Conservation (phyloP, 1,284 basidiomycete genomes). For the Fomitiporia mediterranea region DNA sequence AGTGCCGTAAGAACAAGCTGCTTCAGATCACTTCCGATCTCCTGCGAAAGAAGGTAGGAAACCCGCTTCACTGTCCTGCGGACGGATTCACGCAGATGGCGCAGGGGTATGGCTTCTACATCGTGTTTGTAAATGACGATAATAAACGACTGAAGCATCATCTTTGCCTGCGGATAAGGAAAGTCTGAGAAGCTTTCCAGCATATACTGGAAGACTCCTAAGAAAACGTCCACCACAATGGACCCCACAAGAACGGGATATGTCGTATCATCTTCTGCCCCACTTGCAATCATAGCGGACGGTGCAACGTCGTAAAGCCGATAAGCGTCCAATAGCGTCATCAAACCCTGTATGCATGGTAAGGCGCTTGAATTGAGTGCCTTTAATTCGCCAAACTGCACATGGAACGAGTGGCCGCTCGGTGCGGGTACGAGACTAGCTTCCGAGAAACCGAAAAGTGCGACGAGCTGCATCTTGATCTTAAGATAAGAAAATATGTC, state of each 20-base stretch:
- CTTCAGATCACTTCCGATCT: constrained; percentile 59
- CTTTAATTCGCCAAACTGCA: constrained; percentile 46
- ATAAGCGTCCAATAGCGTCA: constrained; percentile 53
- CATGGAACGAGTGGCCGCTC: constrained; percentile 45
- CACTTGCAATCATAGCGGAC: constrained; percentile 44
- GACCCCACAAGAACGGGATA: constrained; percentile 51
- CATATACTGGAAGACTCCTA: constrained; percentile 43
- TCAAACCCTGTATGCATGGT: constrained; percentile 54
- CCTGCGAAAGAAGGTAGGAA: constrained; percentile 45
- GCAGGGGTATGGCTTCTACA: constrained; percentile 48
- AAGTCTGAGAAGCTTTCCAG: constrained; percentile 39
- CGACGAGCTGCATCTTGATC: constrained; percentile 57
- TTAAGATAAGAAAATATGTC: constrained; percentile 50
- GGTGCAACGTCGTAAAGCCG: constrained; percentile 43
- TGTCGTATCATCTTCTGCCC: constrained; percentile 40
- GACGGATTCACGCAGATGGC: constrained; percentile 47
- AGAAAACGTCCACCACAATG: constrained; percentile 53
- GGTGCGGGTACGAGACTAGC: constrained; percentile 41
- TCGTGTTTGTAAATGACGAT: constrained; percentile 67
- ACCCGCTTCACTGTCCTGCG: constrained; percentile 48
- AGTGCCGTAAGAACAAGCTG: constrained; percentile 55
- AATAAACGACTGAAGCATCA: constrained; percentile 54
- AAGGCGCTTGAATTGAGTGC: constrained; percentile 40
- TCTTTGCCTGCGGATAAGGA: constrained; percentile 51
- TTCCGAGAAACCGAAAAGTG: constrained; percentile 49